Base-by-base conservation (phyloP, 176 grass and related monocot genomes). In the Musa troglodytarum region DNA sequence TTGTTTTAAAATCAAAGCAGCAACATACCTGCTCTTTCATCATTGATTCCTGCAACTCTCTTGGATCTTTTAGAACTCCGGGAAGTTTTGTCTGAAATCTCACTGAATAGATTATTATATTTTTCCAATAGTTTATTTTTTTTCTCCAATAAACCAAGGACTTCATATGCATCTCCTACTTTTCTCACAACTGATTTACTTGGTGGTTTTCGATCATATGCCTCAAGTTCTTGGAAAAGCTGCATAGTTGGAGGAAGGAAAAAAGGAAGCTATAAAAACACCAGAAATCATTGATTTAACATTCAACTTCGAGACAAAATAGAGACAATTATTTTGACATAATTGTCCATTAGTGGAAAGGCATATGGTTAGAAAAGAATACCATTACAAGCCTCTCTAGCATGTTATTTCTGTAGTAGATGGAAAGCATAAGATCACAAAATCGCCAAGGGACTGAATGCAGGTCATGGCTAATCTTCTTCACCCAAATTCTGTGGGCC, bases 341-440 rank as follows among this genome's bases (percentile, higher is more conserved):
- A 9, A 72, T 23, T 59, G 58, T 24, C 22, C 16, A 74, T 54
- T 19, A 19, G 23, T 50, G 17, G 9, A 63, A 1, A 50, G 19
- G 28, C 8, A 76, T 49, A 22, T 75, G 34, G 22, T 62, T 9
- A 49, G 13, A 52, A n/a, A 49, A 72, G 7, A 72, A 58, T 81
- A 92, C 93, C 90, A 85, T 85, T 71, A 92, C 29, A 52, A 97
- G 90, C 58, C 79, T 89, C 53, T 97, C 87, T 66, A 88, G 80
- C 77, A 17, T 90, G 79, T 97, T 97, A 75, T 97, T 97, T 74
- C 93, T 77, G 66, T 97, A 93, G 75, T 97, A 93, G 85, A 97
- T 88, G 54, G 65, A 87, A 49, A 97, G 52, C 87, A 97, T 90
- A 77, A 90, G 88, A 77, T 58, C 83, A 52, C 86, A 97, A 79